Base-by-base conservation (phyloP, 2,329 filamentous ascomycete species). In the Septoria petroselini region DNA sequence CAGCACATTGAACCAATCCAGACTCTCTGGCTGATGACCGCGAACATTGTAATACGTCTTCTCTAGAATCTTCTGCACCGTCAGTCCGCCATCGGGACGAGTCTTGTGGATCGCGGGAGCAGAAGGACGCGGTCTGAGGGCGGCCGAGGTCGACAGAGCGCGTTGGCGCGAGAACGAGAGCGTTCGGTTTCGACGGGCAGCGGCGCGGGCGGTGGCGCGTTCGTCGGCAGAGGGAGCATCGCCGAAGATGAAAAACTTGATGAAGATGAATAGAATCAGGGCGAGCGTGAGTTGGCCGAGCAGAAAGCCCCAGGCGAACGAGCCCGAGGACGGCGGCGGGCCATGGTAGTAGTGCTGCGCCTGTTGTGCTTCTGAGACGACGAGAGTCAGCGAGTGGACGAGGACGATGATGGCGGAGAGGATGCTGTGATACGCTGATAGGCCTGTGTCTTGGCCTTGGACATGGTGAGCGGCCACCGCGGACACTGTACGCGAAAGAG, bases 191-290 rank as follows among this genome's bases (percentile, higher is more conserved):
- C 84, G 82, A 19, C 88, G 82, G 59, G 89, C 84, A 8, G 85
- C 84, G 50, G 86, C 88, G 58, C 86, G 82, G 35, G 86, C 75
- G 6, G 88, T 78, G 9, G 89, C 88, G 15, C 86, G 88, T 47
- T 85, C 83, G 57, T 95, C 90, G 54, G 89, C 79, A 1, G 87
- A 89, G 1, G 90, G 89, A 4, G 89, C 83, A 66, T 97, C 93
- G 62, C 93, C 93, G 67, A 98, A 97, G 66, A 98, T 97, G 80
- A 98, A 98, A 81, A 96, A 98, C 69, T 95, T 95, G 71, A 98
- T 97, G 72, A 98, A 97, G 60, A 86, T 88, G 58, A 90, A 91
- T 54, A 98, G 82, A 31, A 98, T 78, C 18, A 97, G 75, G 11
- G 95, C 88, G 38, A 98, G 87, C 1, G 90, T 95, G 43, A 98